Conservation (phyloP, 2,329 filamentous ascomycete genomes). For the Chrysosphaeria jannelii region DNA sequence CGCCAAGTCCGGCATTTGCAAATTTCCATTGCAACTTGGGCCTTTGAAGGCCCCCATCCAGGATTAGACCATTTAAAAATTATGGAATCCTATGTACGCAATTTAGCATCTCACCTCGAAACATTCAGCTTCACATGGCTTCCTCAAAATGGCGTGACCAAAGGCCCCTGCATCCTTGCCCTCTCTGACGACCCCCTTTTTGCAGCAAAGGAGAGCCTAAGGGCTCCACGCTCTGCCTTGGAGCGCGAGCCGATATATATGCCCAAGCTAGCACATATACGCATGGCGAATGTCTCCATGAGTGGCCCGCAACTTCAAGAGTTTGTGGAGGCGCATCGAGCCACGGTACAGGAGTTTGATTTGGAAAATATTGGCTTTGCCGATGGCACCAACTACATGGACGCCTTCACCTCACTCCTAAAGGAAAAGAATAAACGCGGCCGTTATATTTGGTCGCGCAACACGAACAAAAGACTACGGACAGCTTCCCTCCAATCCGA, state of each 20-base stretch:
- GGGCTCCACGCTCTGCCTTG: constrained; percentile 30
- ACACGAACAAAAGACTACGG: no score
- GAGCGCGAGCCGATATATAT: constrained; percentile 28
- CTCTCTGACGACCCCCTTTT: constrained; percentile 42
- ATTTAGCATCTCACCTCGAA: constrained; percentile 33
- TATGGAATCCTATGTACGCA: constrained; percentile 50
- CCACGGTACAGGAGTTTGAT: constrained; percentile 44
- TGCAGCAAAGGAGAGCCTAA: constrained; percentile 29
- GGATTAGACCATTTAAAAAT: constrained; percentile 45
- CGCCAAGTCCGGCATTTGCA: constrained; percentile 43
- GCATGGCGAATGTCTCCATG: constrained; percentile 42
- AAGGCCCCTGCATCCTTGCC: constrained; percentile 44
- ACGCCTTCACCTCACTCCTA: constrained; percentile 45
- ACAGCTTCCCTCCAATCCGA: no score
- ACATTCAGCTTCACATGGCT: constrained; percentile 54
- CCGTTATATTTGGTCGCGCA: constrained; percentile 13
- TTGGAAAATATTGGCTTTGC: constrained; percentile 47
- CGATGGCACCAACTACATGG: constrained; percentile 44
- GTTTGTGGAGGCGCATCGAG: constrained; percentile 35
- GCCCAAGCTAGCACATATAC: constrained; percentile 33
- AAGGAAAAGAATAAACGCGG: constrained; percentile 13
- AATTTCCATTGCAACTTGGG: constrained; percentile 42
- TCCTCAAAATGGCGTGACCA: constrained; percentile 8
- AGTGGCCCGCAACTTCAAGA: constrained; percentile 37
- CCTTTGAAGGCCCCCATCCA: constrained; percentile 25